A percentile compares a stretch with the other conserved stretches of the same genome.
Conservation (phyloP, 306 rosid genomes). For the Carpinus fangiana region DNA sequence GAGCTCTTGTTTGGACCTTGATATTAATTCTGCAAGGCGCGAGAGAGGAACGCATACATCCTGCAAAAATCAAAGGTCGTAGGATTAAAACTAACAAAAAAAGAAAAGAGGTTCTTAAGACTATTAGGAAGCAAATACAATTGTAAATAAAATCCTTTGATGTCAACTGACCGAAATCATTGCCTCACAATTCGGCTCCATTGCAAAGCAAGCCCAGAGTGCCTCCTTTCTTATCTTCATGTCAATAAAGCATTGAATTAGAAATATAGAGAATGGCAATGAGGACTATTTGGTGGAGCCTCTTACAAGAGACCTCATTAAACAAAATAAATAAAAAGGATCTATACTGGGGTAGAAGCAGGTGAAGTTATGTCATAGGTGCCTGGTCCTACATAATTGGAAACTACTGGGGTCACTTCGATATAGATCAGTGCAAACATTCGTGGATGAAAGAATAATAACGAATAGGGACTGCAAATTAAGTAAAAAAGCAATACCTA, state of each 20-base stretch:
- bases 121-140: slow-evolving; percentile 1
- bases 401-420: neutral
- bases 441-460: neutral
- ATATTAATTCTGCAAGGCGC: slow-evolving; percentile 79
- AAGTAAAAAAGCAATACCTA: neutral
- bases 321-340: neutral
- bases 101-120: neutral
- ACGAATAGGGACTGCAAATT: neutral
- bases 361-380: neutral
- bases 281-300: slow-evolving; percentile 16
- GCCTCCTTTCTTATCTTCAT: slow-evolving; percentile 89
- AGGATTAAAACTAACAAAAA: neutral
- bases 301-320: slow-evolving; percentile 15
- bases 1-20: slow-evolving; percentile 73
- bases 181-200: slow-evolving; percentile 81
- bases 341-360: neutral
- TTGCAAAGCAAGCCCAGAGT: slow-evolving; percentile 91
- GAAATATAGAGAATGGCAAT: slow-evolving; percentile 20
- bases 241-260: slow-evolving; percentile 30
- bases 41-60: slow-evolving; percentile 97
- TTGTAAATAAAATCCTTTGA: neutral
- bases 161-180: slow-evolving; percentile 67
- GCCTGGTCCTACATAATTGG: neutral
- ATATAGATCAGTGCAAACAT: neutral
- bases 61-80: slow-evolving; percentile 39